Evolutionary conservation across 257 asterid genomes (phyloP).

Genomic region (Jacaranda mimosifolia): DNA sequence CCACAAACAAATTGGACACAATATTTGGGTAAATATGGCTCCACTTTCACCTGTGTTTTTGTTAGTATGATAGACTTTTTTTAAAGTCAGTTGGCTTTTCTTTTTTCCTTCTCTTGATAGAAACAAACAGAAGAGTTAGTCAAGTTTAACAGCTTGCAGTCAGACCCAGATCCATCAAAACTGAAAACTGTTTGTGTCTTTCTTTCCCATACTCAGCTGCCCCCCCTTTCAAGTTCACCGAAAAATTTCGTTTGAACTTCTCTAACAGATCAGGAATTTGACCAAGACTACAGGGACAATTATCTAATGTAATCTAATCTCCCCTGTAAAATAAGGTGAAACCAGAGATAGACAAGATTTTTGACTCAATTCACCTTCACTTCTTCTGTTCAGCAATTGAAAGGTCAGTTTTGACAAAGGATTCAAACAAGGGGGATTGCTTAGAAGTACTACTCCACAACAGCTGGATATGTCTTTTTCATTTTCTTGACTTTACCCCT

Average conservation of each 20-base stretch:
- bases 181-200: background rate
- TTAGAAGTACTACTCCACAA: slow-evolving; percentile 19
- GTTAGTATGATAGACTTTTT: background rate
- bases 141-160: background rate
- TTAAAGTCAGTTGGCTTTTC: background rate
- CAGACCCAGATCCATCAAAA: background rate
- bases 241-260: background rate
- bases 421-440: background rate
- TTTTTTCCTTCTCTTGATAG: background rate
- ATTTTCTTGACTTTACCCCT: background rate
- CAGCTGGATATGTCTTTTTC: slow-evolving; percentile 28
- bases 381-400: background rate
- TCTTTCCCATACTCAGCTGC: background rate
- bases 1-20: slow-evolving; percentile 53
- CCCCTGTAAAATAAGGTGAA: background rate
- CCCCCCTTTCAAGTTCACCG: background rate
- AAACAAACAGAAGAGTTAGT: slow-evolving; percentile 3
- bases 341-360: background rate
- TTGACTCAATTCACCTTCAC: background rate
- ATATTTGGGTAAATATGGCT: slow-evolving; percentile 62
- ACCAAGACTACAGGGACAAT: too few relatives aligned
- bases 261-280: too few relatives aligned
- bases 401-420: background rate
- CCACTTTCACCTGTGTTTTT: slow-evolving; percentile 39
- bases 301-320: too few relatives aligned